A percentile compares a stretch with the other conserved stretches of the same genome.
These are phyloP conservation scores for Teunomyces stri DNA, from an alignment of 805 yeast species.

Conservation along the genomic window DNA sequence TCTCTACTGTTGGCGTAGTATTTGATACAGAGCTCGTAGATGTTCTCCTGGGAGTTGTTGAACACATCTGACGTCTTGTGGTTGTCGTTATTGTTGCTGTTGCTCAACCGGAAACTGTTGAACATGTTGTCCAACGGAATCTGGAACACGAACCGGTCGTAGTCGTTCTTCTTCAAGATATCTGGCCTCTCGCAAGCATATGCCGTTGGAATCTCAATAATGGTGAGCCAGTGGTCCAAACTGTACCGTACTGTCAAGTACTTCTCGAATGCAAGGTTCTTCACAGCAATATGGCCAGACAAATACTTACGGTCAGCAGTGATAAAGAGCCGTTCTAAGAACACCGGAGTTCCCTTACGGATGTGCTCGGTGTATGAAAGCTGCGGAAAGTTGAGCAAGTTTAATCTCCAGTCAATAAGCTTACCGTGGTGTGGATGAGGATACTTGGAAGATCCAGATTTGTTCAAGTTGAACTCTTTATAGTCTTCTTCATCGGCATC, in stretches of 20 bases:
- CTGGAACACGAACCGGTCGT: conserved; percentile 71
- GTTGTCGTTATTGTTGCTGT: background rate
- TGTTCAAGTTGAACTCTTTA: conserved; percentile 11
- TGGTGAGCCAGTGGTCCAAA: conserved; percentile 74
- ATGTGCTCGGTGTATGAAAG: conserved; percentile 48
- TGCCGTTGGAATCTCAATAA: conserved; percentile 62
- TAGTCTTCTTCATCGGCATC: conserved; percentile 14
- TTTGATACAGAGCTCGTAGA: conserved; percentile 53
- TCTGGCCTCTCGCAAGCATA: conserved; percentile 58
- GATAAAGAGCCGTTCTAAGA: conserved; percentile 62
- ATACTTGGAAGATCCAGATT: conserved; percentile 14
- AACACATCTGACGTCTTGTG: conserved; percentile 7
- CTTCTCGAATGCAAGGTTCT: conserved; percentile 70
- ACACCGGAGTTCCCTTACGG: conserved; percentile 42
- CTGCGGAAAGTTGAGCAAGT: conserved; percentile 40
- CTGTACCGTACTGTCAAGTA: conserved; percentile 70
- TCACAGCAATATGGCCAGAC: conserved; percentile 75
- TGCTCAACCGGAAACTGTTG: conserved; percentile 23
- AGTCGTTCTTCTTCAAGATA: conserved; percentile 46
- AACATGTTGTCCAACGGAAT: conserved; percentile 49
- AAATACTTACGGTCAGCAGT: conserved; percentile 56
- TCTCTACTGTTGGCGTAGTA: conserved; percentile 50
- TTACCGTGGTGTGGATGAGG: conserved; percentile 18
- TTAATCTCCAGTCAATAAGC: conserved; percentile 44
- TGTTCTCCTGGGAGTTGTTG: conserved; percentile 16